Conservation (phyloP, 2,329 filamentous ascomycete genomes). For the Fulvia fulva region DNA sequence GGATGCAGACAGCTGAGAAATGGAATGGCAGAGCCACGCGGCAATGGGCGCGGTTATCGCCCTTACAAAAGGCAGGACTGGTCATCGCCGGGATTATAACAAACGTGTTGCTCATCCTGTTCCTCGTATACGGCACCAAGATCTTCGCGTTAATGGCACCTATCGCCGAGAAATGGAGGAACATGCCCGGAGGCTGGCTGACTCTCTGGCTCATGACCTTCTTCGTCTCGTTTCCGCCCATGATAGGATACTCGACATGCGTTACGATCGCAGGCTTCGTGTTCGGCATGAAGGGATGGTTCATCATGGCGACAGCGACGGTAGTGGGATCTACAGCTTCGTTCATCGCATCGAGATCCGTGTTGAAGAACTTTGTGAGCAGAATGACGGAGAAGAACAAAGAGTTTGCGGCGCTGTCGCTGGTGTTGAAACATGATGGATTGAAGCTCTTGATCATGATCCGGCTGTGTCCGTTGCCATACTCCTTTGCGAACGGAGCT, state of each 20-base stretch:
- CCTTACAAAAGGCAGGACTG: constrained; percentile 60
- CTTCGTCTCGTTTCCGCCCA: constrained; percentile 74
- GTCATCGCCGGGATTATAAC: constrained; percentile 48
- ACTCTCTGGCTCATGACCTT: constrained; percentile 75
- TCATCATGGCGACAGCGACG: constrained; percentile 74
- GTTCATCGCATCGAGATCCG: constrained; percentile 74
- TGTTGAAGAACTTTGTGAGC: constrained; percentile 75
- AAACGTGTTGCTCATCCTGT: constrained; percentile 60
- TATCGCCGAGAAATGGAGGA: constrained; percentile 71
- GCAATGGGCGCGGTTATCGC: constrained; percentile 54
- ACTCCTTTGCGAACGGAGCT: constrained; percentile 89
- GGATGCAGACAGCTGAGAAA: constrained; percentile 42
- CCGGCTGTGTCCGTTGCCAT: constrained; percentile 85
- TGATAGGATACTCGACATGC: constrained; percentile 81
- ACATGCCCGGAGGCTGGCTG: constrained; percentile 65
- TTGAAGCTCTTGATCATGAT: constrained; percentile 87
- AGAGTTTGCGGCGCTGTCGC: constrained; percentile 80
- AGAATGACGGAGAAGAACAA: constrained; percentile 76
- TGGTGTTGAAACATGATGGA: constrained; percentile 87
- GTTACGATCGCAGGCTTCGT: constrained; percentile 67
- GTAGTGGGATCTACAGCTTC: constrained; percentile 72
- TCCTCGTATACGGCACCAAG: constrained; percentile 71
- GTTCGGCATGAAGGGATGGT: constrained; percentile 75
- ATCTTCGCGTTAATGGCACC: constrained; percentile 75
- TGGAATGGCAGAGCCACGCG: constrained; percentile 44